phyloP scores from a whole-genome alignment of 2,329 filamentous ascomycete species.

The Zymoseptoria ardabiliae region DNA sequence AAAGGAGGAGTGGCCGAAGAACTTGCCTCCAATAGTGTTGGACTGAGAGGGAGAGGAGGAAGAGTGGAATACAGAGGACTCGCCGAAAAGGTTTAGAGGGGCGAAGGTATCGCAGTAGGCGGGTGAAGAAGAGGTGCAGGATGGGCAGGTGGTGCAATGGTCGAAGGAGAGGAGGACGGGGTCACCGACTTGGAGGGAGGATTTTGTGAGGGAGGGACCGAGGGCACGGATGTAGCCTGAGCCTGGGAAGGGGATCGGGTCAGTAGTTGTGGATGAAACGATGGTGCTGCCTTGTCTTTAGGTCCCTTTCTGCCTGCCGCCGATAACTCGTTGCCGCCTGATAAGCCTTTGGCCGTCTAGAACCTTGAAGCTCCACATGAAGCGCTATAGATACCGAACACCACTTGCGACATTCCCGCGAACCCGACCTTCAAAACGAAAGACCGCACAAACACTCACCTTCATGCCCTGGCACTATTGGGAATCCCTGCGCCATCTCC shows the following conservation, averaged over 20 bases:
- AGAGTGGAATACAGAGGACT: constrained; percentile 14
- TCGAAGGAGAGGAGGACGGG: constrained; percentile 20
- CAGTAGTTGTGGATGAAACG: background rate
- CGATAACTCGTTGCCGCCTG: too few species aligned
- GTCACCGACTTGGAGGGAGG: constrained; percentile 15
- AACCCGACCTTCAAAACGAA: too few species aligned
- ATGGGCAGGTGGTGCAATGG: constrained; percentile 15
- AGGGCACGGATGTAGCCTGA: constrained; percentile 40
- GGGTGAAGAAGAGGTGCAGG: constrained; percentile 13
- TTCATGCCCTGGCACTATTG: constrained; percentile 22
- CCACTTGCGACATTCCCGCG: too few species aligned
- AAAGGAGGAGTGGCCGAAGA: constrained; percentile 24
- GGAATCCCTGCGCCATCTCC: constrained; percentile 15
- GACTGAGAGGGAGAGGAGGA: background rate
- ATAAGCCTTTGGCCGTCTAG: too few species aligned
- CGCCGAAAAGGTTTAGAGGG: constrained; percentile 13
- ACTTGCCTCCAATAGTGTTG: constrained; percentile 17
- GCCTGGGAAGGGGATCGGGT: constrained; percentile 5
- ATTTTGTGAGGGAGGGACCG: constrained; percentile 29
- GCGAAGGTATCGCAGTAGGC: constrained; percentile 20
- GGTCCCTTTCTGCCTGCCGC: too few species aligned
- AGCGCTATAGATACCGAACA: background rate
- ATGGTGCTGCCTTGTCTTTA: too few species aligned
- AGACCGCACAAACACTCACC: constrained; percentile 5
- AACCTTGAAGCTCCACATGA: too few species aligned